Percentiles rank a stretch among this genome's conserved stretches.
phyloP scores from a whole-genome alignment of 2,329 filamentous ascomycete species.

The Monilinia aucupariae region DNA sequence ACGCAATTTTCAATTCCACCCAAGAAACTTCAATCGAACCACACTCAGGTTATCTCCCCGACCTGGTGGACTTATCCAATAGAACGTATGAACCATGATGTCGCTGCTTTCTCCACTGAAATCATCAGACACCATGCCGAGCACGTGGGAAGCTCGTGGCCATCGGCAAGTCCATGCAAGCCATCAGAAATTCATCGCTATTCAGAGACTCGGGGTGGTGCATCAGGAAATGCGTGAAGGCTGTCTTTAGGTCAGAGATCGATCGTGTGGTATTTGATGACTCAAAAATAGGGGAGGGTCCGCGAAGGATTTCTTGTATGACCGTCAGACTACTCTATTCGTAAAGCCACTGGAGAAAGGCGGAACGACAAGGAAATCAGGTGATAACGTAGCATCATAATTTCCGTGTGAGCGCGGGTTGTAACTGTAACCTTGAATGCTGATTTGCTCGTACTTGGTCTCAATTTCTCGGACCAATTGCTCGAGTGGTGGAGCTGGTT shows the following conservation, averaged over 20 bases:
- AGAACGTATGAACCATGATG: not conserved
- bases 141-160: not conserved
- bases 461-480: not conserved
- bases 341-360: not conserved
- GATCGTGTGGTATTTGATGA: not conserved
- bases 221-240: not conserved
- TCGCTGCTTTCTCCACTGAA: not conserved
- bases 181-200: not conserved
- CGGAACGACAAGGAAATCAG: not conserved
- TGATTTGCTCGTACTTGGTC: not conserved
- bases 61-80: no score
- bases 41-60: not conserved
- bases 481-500: not conserved
- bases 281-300: not conserved
- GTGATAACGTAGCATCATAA: not conserved
- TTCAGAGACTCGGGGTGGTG: not conserved
- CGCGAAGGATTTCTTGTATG: slow-evolving; percentile 1
- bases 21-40: not conserved
- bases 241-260: not conserved
- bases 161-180: not conserved
- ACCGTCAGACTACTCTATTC: not conserved
- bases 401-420: not conserved
- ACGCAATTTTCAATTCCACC: not conserved
- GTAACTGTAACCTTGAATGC: not conserved
- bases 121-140: not conserved